Evolutionary conservation across 306 rosid genomes (phyloP), one percentile per base, ranked within the genome.

Genomic region (Inga oerstediana): DNA sequence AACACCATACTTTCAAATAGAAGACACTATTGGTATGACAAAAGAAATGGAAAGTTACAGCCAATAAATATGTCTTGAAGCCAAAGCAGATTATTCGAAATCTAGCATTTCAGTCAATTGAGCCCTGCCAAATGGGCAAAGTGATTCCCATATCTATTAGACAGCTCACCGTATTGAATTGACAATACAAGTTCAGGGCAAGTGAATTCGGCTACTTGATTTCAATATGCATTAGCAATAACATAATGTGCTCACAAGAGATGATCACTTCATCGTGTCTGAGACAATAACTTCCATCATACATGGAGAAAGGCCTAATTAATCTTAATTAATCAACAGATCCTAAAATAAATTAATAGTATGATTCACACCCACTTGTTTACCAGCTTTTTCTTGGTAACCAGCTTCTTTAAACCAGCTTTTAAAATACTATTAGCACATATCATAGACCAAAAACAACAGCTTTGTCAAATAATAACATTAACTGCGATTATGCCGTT

Each of bases 31-130:
- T 32, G 32, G 44, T 49, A 49, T 27, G 3, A 24, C 9, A 22
- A 46, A 45, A 72, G 76, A 46, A 72, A 72, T 27, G 58, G 76
- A 72, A 72, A 45, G 17, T 12, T 19, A 69, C 24, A 72, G 76
- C 52, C 30, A 37, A 71, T 19, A 71, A 43, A 9, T 34, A 34
- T 71, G 27, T n/a, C n/a, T 45, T 22, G 24, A 30, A 45, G 76
- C 52, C 58, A 72, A 72, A 22, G 17, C 9, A 44, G 76, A 72
- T 72, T 3, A 72, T 72, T 19, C 15, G 44, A 48, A 17, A 32
- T 74, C 77, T 48, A 74, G 77, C 77, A 22, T 16, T 48, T 49
- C 24, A 16, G 45, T 17, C 62, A 74, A 48, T 13, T 14, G 43
- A 74, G 8, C 54, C 62, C 27, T 30, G 43, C 64, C 62, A 30